Percentiles rank a stretch among this genome's conserved stretches.
Evolutionary conservation across 768 basidiomycete species (phyloP).

Genomic region (Guyanaporus albipodus): DNA sequence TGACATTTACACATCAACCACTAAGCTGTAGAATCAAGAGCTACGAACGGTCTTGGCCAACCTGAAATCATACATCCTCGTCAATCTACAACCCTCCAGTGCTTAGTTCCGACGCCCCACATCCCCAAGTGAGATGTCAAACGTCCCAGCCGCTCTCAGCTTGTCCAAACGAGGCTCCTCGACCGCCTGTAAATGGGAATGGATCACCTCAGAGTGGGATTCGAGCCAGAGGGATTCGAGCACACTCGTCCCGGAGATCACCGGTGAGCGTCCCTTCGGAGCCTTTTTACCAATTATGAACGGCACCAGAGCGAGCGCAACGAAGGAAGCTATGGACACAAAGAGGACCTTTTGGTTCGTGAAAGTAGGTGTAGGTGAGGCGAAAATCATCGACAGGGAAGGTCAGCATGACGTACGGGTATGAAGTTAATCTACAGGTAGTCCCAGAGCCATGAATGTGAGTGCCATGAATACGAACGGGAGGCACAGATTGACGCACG

Average conservation of each 20-base stretch:
- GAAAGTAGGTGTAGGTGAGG: background rate
- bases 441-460: no score
- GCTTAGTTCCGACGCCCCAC: background rate
- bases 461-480: no score
- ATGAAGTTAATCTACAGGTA: no score
- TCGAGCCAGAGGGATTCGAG: background rate
- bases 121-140: background rate
- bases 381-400: no score
- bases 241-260: background rate
- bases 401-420: no score
- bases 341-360: background rate
- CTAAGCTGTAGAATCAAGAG: no score
- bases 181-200: background rate
- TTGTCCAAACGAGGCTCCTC: background rate
- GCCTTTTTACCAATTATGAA: background rate
- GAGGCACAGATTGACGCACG: no score
- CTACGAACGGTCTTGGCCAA: no score
- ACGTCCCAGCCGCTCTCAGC: background rate
- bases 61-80: no score
- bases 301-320: background rate
- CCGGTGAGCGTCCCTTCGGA: background rate
- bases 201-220: background rate
- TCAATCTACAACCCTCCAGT: no score
- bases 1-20: no score
- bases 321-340: background rate